A percentile compares a stretch with the other conserved stretches of the same genome.
Conservation (phyloP, 2,329 filamentous ascomycete species). For the Talaromyces sp. region DNA sequence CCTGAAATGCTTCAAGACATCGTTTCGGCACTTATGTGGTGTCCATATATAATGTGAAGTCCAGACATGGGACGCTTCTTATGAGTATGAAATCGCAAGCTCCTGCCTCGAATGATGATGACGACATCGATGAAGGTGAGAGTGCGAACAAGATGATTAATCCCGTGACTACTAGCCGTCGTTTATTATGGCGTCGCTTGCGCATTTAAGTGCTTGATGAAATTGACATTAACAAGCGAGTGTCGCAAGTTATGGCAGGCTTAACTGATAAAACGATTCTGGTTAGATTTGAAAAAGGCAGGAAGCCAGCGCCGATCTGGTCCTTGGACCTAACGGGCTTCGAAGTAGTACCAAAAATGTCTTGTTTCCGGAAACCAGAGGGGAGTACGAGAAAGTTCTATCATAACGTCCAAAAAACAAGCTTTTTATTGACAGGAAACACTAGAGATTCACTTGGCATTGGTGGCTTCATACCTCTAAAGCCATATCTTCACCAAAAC, state of each 20-base stretch:
- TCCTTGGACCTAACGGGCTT: conserved; percentile 45
- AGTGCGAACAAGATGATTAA: conserved; percentile 24
- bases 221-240: conserved; percentile 33
- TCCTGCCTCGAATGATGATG: background rate
- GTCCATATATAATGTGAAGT: conserved; percentile 32
- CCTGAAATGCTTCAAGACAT: conserved; percentile 33
- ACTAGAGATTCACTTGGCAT: conserved; percentile 42
- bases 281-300: conserved; percentile 36
- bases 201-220: conserved; percentile 34
- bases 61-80: conserved; percentile 34
- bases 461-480: conserved; percentile 43
- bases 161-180: conserved; percentile 36
- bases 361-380: conserved; percentile 33
- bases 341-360: conserved; percentile 35
- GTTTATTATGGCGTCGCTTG: conserved; percentile 39
- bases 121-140: background rate
- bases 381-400: conserved; percentile 37
- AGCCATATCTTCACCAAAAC: conserved; percentile 25
- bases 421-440: background rate
- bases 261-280: conserved; percentile 24
- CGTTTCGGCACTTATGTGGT: conserved; percentile 34
- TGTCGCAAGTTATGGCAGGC: conserved; percentile 28
- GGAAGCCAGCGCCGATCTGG: conserved; percentile 36
- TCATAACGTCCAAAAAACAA: background rate
- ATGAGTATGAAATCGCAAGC: conserved; percentile 24